phyloP scores from a whole-genome alignment of 345 rosid species.

The Eucalyptus erythrocorys region DNA sequence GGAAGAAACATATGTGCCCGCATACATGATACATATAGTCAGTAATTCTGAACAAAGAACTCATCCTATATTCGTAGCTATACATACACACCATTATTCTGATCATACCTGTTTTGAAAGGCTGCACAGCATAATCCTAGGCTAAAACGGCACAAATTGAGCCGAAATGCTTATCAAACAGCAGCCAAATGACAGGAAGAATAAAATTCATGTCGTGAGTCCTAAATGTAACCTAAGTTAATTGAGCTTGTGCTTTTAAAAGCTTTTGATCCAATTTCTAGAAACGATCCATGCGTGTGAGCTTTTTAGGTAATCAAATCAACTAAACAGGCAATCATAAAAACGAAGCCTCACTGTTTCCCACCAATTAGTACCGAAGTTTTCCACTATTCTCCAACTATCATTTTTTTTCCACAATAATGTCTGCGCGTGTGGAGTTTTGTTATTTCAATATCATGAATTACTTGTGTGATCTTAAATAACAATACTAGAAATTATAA shows the following conservation, averaged over 20 bases:
- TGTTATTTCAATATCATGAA: not conserved
- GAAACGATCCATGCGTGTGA: not conserved
- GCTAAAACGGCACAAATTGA: not conserved
- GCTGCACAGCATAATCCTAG: not conserved
- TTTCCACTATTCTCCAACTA: not conserved
- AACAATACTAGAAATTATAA: not conserved
- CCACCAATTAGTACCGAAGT: not conserved
- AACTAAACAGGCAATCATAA: not conserved
- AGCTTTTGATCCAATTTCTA: not conserved
- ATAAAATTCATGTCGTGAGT: not conserved
- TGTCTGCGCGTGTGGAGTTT: not conserved
- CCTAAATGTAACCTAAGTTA: not conserved
- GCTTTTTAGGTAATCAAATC: not conserved
- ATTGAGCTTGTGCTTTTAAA: not conserved
- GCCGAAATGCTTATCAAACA: not conserved
- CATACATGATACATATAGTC: not conserved
- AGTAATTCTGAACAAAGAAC: not conserved
- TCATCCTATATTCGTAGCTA: not conserved
- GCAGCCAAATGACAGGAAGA: not conserved
- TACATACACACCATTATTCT: not conserved
- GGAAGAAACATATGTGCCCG: not conserved
- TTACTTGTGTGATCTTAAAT: not conserved
- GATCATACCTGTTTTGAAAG: not conserved
- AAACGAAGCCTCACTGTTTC: not conserved
- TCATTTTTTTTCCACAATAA: not conserved